Percentiles rank a stretch among this genome's conserved stretches.
These are phyloP conservation scores for Daldinia concentrica DNA, from an alignment of 495 filamentous ascomycete genomes.

Conservation along the genomic window DNA sequence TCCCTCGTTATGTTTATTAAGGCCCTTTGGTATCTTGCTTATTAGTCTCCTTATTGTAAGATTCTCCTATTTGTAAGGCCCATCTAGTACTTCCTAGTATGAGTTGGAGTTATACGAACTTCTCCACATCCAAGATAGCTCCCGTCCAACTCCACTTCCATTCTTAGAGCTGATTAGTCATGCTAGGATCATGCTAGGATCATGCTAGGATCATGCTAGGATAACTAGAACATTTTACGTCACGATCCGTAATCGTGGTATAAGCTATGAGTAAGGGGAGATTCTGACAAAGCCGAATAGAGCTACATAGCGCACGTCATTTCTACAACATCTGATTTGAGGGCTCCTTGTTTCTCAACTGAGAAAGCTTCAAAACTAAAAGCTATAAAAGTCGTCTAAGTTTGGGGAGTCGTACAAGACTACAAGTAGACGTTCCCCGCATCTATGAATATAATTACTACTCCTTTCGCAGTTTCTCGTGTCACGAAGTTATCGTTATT, in stretches of 20 bases:
- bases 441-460: constrained; percentile 26
- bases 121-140: neutral
- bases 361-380: constrained; percentile 4
- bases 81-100: no score
- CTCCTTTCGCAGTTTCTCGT: constrained; percentile 9
- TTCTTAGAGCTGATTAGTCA: constrained; percentile 11
- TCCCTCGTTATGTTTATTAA: no score
- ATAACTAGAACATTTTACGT: constrained; percentile 26
- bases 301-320: constrained; percentile 24
- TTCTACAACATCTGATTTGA: constrained; percentile 17
- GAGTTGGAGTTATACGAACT: neutral
- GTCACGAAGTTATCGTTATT: constrained; percentile 1
- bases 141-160: neutral
- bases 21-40: no score
- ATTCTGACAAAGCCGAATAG: constrained; percentile 32
- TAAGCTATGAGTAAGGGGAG: constrained; percentile 18
- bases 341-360: neutral
- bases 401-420: neutral
- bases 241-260: constrained; percentile 40
- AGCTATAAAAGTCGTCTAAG: neutral
- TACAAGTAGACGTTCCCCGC: constrained; percentile 21
- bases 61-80: no score
- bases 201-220: constrained; percentile 9
- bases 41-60: no score
- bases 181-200: no score